Base-by-base conservation (phyloP, 1,284 basidiomycete species). In the Tilletiopsis washingtonensis region DNA sequence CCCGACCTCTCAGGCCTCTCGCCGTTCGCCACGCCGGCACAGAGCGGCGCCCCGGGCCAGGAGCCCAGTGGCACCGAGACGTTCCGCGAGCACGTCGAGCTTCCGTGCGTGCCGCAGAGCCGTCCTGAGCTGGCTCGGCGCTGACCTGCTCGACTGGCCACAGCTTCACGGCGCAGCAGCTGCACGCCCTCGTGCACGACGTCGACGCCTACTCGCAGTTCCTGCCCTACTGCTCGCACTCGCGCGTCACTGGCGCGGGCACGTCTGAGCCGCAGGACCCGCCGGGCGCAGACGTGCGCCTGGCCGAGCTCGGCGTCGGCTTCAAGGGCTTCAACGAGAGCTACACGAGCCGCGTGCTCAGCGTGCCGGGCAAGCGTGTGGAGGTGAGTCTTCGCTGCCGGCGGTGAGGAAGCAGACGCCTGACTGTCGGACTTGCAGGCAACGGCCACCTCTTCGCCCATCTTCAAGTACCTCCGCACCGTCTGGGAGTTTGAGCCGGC, bases 131-230 rank as follows among this genome's bases (percentile, higher is more conserved):
- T n/a, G n/a, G n/a, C n/a, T n/a, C n/a, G n/a, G n/a, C n/a, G n/a
- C n/a, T n/a, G n/a, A n/a, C n/a, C n/a, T n/a, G n/a, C n/a, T n/a
- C 29, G 29, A 34, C 29, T 9, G 9, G 9, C 37, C 17, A 29
- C 11, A 45, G 43, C 11, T 45, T 29, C 19, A 34, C 43, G 6
- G n/a, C 43, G 7, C 6, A 23, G 11, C 82, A 96, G 71, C 79
- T 98, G 2, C 97, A 91, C 75, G 77, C 81, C 4, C 76, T 97
- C 50, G 88, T 98, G 41, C 81, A 89, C 14, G 85, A 97, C 74
- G 85, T 96, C 19, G 81, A 81, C 6, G 84, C 86, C 4, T 98
- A 97, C 74, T 79, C 83, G 11, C 77, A 77, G 44, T 98, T 96
- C 69, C 78, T 98, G 42, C 93, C 93, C 0, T 96, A 89, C 74